Evolutionary conservation across 345 rosid genomes (phyloP), one percentile per base, ranked within the genome.

Genomic region (Dipteronia dyeriana): DNA sequence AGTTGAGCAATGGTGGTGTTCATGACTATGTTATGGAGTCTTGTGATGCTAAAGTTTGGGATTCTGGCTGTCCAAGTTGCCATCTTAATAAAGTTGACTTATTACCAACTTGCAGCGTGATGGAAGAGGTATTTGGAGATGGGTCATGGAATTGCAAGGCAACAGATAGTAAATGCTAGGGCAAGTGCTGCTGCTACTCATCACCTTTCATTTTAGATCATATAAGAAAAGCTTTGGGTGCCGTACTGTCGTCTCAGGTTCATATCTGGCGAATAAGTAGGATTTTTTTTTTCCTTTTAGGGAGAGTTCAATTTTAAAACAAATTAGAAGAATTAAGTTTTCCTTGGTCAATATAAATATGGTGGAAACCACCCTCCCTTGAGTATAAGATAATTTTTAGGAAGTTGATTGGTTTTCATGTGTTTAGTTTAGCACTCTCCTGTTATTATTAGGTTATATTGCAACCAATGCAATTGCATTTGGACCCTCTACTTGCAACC

Each of bases 121-220:
- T 87, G n/a, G 87, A 87, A 74, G 90, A 87, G 80, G 87, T 87
- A 1, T 89, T 87, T 16, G 88, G 90, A n/a, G 86, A 83, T 34
- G 86, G 75, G 23, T 75, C 91, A 11, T 86, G 83, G 78, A 76
- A 86, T 79, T 45, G 22, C 71, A 70, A 74, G 74, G 68, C 41
- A 69, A 73, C 71, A 65, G 82, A 84, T 54, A 78, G 79, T 3
- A 71, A 82, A 56, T 67, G 77, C 51, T 70, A 71, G 54, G 67
- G 79, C 51, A 53, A 66, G 68, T 76, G 49, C 19, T 71, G 16
- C 51, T 71, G 14, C 49, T 12, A 5, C 43, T 66, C 31, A 39
- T 26, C 5, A 43, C 38, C 73, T 65, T 53, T 38, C 53, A 47
- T 29, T 68, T 11, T 26, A 38, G 68, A 29, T 59, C 25, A 23